phyloP scores from a whole-genome alignment of 23 red algal species.

The Gracilaria domingensis region DNA sequence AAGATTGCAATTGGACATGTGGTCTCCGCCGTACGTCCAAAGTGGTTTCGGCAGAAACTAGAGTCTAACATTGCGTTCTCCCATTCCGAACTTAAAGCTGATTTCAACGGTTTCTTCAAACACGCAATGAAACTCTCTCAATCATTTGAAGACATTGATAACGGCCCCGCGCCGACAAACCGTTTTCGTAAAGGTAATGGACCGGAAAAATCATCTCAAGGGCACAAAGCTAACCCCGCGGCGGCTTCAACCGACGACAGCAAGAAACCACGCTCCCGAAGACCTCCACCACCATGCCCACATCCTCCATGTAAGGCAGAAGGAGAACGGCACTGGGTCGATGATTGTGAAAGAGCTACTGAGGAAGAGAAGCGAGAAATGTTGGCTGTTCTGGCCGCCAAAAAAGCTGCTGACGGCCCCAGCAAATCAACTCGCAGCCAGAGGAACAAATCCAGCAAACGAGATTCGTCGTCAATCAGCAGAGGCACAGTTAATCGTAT shows the following conservation, averaged over 20 bases:
- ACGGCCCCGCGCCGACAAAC: not conserved
- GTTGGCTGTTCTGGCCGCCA: not conserved
- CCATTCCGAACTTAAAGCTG: not conserved
- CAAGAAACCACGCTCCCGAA: too few relatives aligned
- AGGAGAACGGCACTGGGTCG: not conserved
- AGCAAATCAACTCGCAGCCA: not conserved
- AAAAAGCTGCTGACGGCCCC: constrained; percentile 16
- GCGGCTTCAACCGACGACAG: too few relatives aligned
- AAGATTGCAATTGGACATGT: not conserved
- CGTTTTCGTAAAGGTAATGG: not conserved
- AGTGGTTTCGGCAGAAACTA: not conserved
- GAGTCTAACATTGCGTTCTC: not conserved
- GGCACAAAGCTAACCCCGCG: too few relatives aligned
- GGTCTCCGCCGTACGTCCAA: not conserved
- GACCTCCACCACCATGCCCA: not conserved
- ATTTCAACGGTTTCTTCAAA: not conserved
- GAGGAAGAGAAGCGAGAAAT: constrained; percentile 12
- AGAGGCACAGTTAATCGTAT: not conserved
- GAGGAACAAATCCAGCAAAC: not conserved
- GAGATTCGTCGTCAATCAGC: not conserved
- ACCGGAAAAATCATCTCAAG: not conserved
- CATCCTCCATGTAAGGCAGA: constrained; percentile 6
- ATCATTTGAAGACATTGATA: not conserved
- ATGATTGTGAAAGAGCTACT: constrained; percentile 3
- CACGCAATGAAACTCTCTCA: constrained; percentile 10